Evolutionary conservation across 768 basidiomycete species (phyloP).

Genomic region (Mycena chlorophos): DNA sequence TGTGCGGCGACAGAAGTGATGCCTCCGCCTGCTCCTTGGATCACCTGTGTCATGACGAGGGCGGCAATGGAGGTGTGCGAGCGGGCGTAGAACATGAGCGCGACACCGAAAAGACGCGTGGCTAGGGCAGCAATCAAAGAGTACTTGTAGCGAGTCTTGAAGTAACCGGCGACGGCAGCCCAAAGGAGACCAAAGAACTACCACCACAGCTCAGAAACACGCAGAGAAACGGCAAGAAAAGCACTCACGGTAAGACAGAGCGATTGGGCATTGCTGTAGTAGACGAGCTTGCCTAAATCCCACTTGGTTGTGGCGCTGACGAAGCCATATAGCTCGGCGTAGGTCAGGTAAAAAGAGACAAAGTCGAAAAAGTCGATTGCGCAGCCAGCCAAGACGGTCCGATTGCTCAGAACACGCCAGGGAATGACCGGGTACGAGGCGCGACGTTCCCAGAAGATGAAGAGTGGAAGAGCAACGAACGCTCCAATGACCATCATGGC

Average conservation of each 20-base stretch:
- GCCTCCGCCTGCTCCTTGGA: constrained; percentile 63
- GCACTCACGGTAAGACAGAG: constrained; percentile 16
- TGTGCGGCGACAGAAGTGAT: constrained; percentile 46
- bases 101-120: constrained; percentile 44
- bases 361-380: constrained; percentile 55
- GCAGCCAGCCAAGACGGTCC: constrained; percentile 46
- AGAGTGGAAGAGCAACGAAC: constrained; percentile 30
- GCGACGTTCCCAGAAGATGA: constrained; percentile 38
- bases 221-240: background rate
- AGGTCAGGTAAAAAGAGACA: constrained; percentile 52
- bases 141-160: constrained; percentile 29
- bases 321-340: constrained; percentile 57
- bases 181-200: constrained; percentile 54
- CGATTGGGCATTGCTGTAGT: constrained; percentile 21
- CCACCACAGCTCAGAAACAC: background rate
- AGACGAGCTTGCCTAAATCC: constrained; percentile 18
- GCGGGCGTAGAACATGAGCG: constrained; percentile 54
- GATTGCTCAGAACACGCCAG: constrained; percentile 46
- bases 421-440: constrained; percentile 50
- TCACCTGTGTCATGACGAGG: constrained; percentile 52
- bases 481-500: constrained; percentile 37
- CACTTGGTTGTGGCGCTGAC: constrained; percentile 32
- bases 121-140: constrained; percentile 46
- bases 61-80: constrained; percentile 35
- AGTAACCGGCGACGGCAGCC: constrained; percentile 42